phyloP scores from a whole-genome alignment of 2,329 filamentous ascomycete species.

The Colletotrichum tamarilloi region DNA sequence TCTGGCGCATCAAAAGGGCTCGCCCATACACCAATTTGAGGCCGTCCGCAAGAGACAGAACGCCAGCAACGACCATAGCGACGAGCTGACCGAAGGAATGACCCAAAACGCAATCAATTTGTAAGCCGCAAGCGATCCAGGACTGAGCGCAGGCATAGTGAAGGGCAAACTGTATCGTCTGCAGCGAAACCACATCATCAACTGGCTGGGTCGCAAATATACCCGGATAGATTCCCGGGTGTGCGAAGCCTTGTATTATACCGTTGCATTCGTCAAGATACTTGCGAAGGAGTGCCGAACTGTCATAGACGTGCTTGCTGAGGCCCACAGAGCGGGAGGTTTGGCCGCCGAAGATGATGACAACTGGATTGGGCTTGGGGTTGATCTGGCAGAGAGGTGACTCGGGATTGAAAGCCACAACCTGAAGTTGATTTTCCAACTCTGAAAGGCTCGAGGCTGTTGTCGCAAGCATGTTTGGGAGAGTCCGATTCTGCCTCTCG shows the following conservation, averaged over 20 bases:
- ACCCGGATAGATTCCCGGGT: not conserved
- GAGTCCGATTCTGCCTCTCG: too few relatives aligned
- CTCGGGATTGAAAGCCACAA: too few relatives aligned
- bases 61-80: not conserved
- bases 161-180: not conserved
- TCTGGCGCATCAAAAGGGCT: not conserved
- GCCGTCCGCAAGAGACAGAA: not conserved
- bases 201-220: not conserved
- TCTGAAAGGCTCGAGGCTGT: too few relatives aligned
- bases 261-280: not conserved
- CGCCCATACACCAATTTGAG: not conserved
- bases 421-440: too few relatives aligned
- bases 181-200: not conserved
- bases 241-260: not conserved
- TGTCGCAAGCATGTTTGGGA: too few relatives aligned
- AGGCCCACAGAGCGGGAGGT: not conserved
- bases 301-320: slow-evolving; percentile 4
- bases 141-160: not conserved
- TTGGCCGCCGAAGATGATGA: slow-evolving; percentile 25
- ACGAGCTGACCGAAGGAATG: not conserved
- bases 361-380: not conserved
- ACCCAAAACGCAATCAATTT: not conserved
- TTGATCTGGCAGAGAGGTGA: too few relatives aligned
- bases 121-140: not conserved
- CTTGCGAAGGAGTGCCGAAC: not conserved